These are phyloP conservation scores for Lactarius deliciosus DNA, from an alignment of 768 basidiomycete genomes.

Conservation along the genomic window DNA sequence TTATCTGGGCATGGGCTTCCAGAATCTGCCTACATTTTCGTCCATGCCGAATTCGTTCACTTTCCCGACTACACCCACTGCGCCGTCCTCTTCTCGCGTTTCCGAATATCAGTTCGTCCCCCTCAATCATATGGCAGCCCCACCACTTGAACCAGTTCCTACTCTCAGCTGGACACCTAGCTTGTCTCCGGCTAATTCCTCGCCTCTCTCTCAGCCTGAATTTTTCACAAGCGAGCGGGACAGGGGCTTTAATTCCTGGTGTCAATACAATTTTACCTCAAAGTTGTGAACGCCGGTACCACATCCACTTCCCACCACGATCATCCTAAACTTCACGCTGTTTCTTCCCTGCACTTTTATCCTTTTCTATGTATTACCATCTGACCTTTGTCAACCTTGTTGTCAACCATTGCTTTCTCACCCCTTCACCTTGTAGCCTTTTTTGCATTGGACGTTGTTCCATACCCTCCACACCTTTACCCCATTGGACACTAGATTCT, in stretches of 20 bases:
- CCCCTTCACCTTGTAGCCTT: not conserved
- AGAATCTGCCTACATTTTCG: not conserved
- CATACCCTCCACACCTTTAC: not conserved
- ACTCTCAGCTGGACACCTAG: not conserved
- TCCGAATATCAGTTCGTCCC: not conserved
- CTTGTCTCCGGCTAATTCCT: not conserved
- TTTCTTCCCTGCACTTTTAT: not conserved
- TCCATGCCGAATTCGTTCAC: not conserved
- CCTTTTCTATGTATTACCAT: not conserved
- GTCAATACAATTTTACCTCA: not conserved
- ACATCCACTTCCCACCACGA: not conserved
- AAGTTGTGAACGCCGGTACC: not conserved
- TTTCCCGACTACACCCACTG: not conserved
- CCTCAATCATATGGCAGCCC: not conserved
- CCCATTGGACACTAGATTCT: not conserved
- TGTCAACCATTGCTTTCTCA: not conserved
- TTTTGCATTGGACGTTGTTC: not conserved
- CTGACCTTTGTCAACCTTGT: not conserved
- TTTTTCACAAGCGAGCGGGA: not conserved
- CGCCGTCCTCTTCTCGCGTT: not conserved
- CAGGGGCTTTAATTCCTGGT: not conserved
- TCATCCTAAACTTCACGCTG: not conserved
- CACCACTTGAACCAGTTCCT: not conserved
- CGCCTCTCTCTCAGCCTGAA: not conserved
- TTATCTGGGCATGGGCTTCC: not conserved